Evolutionary conservation across 108 stramenopile species (phyloP), one percentile per base, ranked within the genome.

Genomic region (Nitzschia sp.): DNA sequence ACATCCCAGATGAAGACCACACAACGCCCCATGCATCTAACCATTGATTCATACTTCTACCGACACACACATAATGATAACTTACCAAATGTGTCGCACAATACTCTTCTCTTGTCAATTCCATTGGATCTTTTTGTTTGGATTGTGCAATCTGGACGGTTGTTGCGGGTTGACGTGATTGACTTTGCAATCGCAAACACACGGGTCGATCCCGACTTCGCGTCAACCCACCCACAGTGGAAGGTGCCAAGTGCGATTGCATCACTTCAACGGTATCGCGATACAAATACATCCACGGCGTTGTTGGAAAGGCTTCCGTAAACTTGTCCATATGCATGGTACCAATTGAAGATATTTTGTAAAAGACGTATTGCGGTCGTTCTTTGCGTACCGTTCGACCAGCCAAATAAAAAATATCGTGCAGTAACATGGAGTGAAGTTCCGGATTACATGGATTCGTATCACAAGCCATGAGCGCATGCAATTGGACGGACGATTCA

Each of bases 251-350:
- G 55, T 93, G 94, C 32, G 75, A 77, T 79, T 86, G 86, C 90
- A 98, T 91, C 18, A 93, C 85, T 74, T 98, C 90, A 2, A 95
- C 88, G 1, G 96, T 86, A 51, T 99, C 87, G 8, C 98, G 81
- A 76, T 90, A 97, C 24, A 97, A 71, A 74, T 94, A 98, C 6
- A 90, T 78, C 95, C 95, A 98, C 0, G 95, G 95, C 3, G 69
- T 68, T 1, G 74, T 66, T 0, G 97, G 96, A 38, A 97, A 88
- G 30, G 95, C 96, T 35, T 78, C 53, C 46, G 71, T 68, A 66
- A 96, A 75, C 38, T 51, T 47, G 5, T 77, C 79, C 19, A 96
- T 84, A 46, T 51, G 42, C 68, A 84, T 65, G 3, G 86, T 76
- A 0, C 83, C 82, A 46, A 87, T 69, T 23, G 89, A 89, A 66